Conservation (phyloP, 371 early-diverging fungal genomes). For the Sporodiniella umbellata region DNA sequence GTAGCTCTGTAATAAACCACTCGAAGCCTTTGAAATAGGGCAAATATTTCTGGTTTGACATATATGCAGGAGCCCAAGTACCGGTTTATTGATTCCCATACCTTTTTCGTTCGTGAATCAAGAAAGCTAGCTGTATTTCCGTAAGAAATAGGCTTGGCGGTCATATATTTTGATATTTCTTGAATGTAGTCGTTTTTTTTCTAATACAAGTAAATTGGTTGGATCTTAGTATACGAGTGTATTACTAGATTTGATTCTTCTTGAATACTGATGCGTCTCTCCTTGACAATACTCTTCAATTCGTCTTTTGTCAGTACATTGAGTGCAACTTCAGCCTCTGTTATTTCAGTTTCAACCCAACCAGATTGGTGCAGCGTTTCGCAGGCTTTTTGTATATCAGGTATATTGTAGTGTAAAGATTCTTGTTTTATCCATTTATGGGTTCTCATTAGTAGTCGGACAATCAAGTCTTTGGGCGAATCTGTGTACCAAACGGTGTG, state of each 20-base stretch:
- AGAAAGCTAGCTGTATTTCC: neutral
- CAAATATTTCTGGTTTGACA: conserved; percentile 21
- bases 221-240: neutral
- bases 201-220: neutral
- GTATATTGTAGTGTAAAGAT: conserved; percentile 31
- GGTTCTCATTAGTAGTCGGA: conserved; percentile 64
- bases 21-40: conserved; percentile 47
- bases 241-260: neutral
- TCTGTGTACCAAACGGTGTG: conserved; percentile 23
- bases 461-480: conserved; percentile 56
- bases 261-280: neutral
- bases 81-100: conserved; percentile 8
- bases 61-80: conserved; percentile 27
- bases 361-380: conserved; percentile 6
- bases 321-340: conserved; percentile 29
- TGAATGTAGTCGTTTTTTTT: conserved; percentile 2
- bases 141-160: neutral
- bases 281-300: conserved; percentile 8
- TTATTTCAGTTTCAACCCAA: conserved; percentile 2
- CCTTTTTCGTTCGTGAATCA: conserved; percentile 1
- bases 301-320: conserved; percentile 32
- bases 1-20: conserved; percentile 49
- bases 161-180: neutral
- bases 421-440: conserved; percentile 45
- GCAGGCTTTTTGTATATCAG: conserved; percentile 24